A percentile compares a stretch with the other conserved stretches of the same genome.
phyloP scores from a whole-genome alignment of 306 rosid species.

The Lagenaria siceraria region DNA sequence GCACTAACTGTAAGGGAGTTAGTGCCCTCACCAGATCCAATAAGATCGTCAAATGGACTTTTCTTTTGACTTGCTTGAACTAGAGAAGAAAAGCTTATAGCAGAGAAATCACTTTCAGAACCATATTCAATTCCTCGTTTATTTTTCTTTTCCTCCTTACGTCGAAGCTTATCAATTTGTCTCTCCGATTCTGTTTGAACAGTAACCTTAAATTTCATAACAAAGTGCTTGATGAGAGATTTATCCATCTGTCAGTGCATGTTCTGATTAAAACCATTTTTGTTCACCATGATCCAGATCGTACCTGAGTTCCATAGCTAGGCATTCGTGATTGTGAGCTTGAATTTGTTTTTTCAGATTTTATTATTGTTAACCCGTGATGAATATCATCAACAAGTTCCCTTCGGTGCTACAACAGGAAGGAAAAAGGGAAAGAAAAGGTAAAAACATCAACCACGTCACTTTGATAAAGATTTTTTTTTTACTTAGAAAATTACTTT shows the following conservation, averaged over 20 bases:
- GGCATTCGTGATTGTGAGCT: constrained; percentile 89
- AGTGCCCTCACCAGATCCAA: constrained; percentile 56
- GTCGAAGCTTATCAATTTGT: constrained; percentile 93
- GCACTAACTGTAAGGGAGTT: constrained; percentile 53
- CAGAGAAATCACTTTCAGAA: constrained; percentile 55
- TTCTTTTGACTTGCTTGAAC: constrained; percentile 82
- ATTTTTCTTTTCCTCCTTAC: constrained; percentile 84
- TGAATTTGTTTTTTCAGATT: constrained; percentile 54
- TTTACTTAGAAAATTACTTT: no score
- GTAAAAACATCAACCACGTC: not conserved
- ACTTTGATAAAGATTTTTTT: not conserved
- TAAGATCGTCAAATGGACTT: constrained; percentile 50
- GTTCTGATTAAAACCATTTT: not conserved
- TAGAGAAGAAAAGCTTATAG: constrained; percentile 58
- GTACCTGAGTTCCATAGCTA: constrained; percentile 93
- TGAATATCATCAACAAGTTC: constrained; percentile 71
- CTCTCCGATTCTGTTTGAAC: constrained; percentile 81
- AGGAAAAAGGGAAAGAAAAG: not conserved
- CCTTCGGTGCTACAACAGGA: constrained; percentile 50
- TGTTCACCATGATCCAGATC: not conserved
- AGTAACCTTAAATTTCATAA: constrained; percentile 46
- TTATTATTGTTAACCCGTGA: constrained; percentile 54
- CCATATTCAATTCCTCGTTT: constrained; percentile 64
- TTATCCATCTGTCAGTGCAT: not conserved
- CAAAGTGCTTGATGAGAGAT: constrained; percentile 5